phyloP scores from a whole-genome alignment of 164 flowering plant species.

The Stephania japonica region DNA sequence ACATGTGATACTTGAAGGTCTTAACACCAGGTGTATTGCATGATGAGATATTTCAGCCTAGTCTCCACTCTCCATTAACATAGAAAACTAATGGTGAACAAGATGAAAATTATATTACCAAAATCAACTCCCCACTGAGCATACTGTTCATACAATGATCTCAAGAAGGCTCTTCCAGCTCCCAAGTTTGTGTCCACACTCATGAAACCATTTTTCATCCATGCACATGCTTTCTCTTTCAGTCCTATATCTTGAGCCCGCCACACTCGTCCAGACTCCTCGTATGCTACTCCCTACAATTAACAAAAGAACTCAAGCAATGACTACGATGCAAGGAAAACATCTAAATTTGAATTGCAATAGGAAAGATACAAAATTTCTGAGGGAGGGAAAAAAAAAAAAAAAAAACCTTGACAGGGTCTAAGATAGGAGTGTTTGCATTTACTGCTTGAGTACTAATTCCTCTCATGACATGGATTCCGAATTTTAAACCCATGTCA shows the following conservation, averaged over 20 bases:
- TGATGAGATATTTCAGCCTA: no score
- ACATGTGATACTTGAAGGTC: neutral
- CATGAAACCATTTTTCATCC: slow-evolving; percentile 97
- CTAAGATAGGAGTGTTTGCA: slow-evolving; percentile 86
- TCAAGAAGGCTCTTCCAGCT: slow-evolving; percentile 84
- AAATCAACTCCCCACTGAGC: slow-evolving; percentile 97
- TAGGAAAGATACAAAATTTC: neutral
- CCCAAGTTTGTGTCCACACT: slow-evolving; percentile 61
- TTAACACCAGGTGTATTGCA: neutral
- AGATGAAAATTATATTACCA: slow-evolving; percentile 34
- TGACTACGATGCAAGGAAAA: neutral
- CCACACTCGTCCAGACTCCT: slow-evolving; percentile 64
- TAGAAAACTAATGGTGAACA: neutral
- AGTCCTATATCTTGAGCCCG: slow-evolving; percentile 73
- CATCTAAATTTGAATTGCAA: no score
- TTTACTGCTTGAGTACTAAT: slow-evolving; percentile 80
- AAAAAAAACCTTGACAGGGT: slow-evolving; percentile 44
- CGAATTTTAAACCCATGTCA: slow-evolving; percentile 82
- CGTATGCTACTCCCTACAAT: slow-evolving; percentile 53
- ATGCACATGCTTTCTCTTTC: slow-evolving; percentile 57
- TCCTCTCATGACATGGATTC: slow-evolving; percentile 97
- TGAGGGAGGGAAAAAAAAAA: slow-evolving; percentile 11
- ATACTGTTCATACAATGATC: slow-evolving; percentile 81
- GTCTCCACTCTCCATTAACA: no score
- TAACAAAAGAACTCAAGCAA: slow-evolving; percentile 5